phyloP scores from a whole-genome alignment of 495 filamentous ascomycete species.

The Elasticomyces elasticus region DNA sequence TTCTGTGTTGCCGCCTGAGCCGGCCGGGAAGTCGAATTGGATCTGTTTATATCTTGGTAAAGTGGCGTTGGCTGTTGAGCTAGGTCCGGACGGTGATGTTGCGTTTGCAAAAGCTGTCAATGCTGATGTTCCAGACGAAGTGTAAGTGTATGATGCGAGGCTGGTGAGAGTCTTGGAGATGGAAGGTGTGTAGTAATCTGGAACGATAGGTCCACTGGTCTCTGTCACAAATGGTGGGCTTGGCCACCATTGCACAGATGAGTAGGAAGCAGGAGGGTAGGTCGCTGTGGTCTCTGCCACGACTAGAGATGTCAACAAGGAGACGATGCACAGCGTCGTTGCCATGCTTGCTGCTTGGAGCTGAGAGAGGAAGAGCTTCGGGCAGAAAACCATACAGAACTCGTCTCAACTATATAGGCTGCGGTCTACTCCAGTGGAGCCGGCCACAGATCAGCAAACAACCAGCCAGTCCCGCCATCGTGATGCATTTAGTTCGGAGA shows the following conservation, averaged over 20 bases:
- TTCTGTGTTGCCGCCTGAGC: slow-evolving; percentile 13
- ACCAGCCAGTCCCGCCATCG: no score
- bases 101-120: slow-evolving; percentile 6
- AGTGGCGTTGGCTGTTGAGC: neutral
- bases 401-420: no score
- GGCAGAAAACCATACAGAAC: no score
- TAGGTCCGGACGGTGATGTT: slow-evolving; percentile 2
- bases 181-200: neutral
- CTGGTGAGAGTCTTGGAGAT: slow-evolving; percentile 7
- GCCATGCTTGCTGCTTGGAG: no score
- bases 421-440: no score
- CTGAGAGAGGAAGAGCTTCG: no score
- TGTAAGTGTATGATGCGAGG: slow-evolving; percentile 11
- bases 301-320: neutral
- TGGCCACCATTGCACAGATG: slow-evolving; percentile 6
- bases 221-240: slow-evolving; percentile 6
- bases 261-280: neutral
- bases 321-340: no score
- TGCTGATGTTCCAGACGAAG: neutral
- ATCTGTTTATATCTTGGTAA: slow-evolving; percentile 15
- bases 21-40: slow-evolving; percentile 17
- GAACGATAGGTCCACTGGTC: slow-evolving; percentile 1
- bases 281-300: neutral
- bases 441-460: no score
- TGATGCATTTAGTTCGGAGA: no score